Percentiles rank a stretch among this genome's conserved stretches.
Conservation (phyloP, 192 early-diverging fungal genomes). For the Tieghemiomyces parasiticus region DNA sequence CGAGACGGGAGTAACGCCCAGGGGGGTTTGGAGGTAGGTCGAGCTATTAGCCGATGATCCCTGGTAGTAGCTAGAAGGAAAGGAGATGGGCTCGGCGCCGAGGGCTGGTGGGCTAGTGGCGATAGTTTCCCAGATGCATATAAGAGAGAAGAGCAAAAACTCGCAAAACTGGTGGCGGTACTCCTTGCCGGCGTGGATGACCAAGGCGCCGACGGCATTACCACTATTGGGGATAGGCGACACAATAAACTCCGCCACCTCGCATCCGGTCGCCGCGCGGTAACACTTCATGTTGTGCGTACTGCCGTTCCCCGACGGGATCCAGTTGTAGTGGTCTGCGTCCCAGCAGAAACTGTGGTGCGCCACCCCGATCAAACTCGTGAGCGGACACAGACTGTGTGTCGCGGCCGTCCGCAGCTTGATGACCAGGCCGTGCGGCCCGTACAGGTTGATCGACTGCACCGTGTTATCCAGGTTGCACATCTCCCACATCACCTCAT, state of each 20-base stretch:
- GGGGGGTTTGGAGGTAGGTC: too few relatives aligned
- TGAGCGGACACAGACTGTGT: conserved; percentile 3
- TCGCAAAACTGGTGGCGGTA: background rate
- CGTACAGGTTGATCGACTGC: conserved; percentile 3
- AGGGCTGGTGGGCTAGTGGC: background rate
- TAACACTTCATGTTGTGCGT: background rate
- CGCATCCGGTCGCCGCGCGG: conserved; percentile 9
- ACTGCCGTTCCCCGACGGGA: conserved; percentile 2
- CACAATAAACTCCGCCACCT: conserved; percentile 9
- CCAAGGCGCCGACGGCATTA: background rate
- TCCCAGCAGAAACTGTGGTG: conserved; percentile 7
- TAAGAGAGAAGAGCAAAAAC: conserved; percentile 8
- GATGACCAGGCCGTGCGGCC: background rate
- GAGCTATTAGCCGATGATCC: too few relatives aligned
- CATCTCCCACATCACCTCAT: conserved; percentile 5
- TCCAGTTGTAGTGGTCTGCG: conserved; percentile 10
- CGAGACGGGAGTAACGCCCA: too few relatives aligned
- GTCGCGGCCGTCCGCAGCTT: conserved; percentile 10
- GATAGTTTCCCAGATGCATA: conserved; percentile 2
- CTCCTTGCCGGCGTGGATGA: conserved; percentile 2
- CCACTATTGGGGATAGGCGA: background rate
- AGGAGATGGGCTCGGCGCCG: conserved; percentile 1
- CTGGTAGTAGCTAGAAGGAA: background rate
- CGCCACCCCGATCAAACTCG: background rate
- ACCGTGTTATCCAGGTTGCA: conserved; percentile 1